Evolutionary conservation across 1,284 basidiomycete genomes (phyloP), one percentile per base, ranked within the genome.

Genomic region (Rhodotorula sp.): DNA sequence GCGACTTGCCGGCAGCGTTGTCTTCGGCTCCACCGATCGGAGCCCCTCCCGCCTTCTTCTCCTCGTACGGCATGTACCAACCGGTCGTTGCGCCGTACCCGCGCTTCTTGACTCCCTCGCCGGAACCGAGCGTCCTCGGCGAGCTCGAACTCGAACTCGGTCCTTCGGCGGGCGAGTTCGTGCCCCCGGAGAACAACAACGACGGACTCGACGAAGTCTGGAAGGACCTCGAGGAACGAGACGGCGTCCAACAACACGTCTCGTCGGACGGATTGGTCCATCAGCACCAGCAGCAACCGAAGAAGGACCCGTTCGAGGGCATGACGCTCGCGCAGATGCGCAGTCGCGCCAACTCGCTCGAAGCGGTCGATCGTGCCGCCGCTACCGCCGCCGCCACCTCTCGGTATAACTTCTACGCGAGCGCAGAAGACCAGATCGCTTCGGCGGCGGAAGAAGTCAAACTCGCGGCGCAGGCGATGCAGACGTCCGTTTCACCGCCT

Each of bases 1-100:
- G 67, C n/a, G 71, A 71, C 59, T 50, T 71, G 21, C 43, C 60
- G 4, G 61, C 66, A 10, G 69, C 69, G 0, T 64, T 70, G 16
- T 69, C 68, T 8, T 68, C 71, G 5, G 64, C 61, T 2, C 64
- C 71, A 7, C 58, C 48, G 19, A 21, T 31, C 50, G 64, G 52
- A 23, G 48, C 62, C 19, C 43, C 54, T 43, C 66, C 72, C 5
- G 60, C 63, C 47, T 76, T 76, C 54, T 73, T 72, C 67, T 76
- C 75, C n/a, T 68, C 66, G 2, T 76, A 75, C 67, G 75, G 75
- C 31, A 43, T 63, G 47, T 76, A 76, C 55, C 71, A 72, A 48
- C 73, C 73, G 45, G 66, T 76, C 55, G 34, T 61, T 34, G 69
- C 65, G 7, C 75, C 75, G 0, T 74, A 72, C 38, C 66, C 73